These are phyloP conservation scores for Plectosphaerella sp. DNA, from an alignment of 2,329 filamentous ascomycete species.

Conservation along the genomic window DNA sequence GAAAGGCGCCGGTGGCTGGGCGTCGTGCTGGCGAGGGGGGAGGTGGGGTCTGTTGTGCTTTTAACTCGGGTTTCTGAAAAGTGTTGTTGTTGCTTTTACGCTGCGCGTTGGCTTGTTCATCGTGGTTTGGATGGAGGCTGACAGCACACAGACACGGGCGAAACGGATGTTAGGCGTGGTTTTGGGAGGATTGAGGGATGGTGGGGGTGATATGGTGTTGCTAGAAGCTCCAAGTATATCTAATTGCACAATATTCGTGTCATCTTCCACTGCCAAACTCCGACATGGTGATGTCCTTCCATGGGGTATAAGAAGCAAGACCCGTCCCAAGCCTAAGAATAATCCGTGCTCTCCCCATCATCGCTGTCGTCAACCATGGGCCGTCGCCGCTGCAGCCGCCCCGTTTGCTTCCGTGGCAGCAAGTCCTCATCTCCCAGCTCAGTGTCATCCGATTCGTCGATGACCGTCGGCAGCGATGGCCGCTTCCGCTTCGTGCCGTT, in stretches of 20 bases:
- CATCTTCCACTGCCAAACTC: neutral
- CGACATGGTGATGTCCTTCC: neutral
- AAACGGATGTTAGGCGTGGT: neutral
- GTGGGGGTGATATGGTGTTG: neutral
- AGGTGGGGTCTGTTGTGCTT: conserved; percentile 38
- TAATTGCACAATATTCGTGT: too few species aligned
- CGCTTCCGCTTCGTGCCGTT: neutral
- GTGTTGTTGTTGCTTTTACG: neutral
- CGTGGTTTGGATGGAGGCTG: too few species aligned
- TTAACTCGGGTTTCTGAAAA: conserved; percentile 41
- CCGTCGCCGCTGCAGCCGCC: conserved; percentile 7
- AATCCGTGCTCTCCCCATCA: conserved; percentile 11
- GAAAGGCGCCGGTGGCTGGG: neutral
- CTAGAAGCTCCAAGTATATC: too few species aligned
- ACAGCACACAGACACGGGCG: too few species aligned
- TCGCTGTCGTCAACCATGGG: conserved; percentile 16
- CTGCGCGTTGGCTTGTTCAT: neutral
- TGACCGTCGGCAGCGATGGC: conserved; percentile 1
- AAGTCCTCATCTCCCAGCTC: conserved; percentile 7
- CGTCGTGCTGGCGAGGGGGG: conserved; percentile 14
- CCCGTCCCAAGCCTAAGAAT: neutral
- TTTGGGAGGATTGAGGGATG: neutral
- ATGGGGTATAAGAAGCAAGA: neutral
- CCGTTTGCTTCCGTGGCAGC: neutral
- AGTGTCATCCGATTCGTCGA: conserved; percentile 14